Evolutionary conservation across 2,329 filamentous ascomycete species (phyloP), one percentile per base, ranked within the genome.

Genomic region (Fusarium dlaminii): DNA sequence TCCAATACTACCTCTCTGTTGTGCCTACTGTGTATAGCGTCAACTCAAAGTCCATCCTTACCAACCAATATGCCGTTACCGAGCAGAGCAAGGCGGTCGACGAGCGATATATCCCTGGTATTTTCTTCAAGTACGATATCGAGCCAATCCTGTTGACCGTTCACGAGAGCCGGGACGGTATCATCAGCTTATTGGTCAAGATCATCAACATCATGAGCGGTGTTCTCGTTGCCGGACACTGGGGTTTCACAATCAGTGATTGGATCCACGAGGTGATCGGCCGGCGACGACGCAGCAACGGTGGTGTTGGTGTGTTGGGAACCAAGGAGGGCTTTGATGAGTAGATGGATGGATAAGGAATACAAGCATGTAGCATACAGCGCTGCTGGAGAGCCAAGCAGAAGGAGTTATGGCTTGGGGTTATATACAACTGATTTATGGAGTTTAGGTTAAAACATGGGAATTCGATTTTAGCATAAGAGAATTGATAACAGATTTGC

Each of bases 121-220:
- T 99, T 71, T 99, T 98, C 82, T 94, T 99, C 89, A 99, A 98
- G 86, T 99, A 97, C 84, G 96, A 98, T 81, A 98, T 99, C 77
- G 96, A 99, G 86, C 96, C 96, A 4, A 95, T 99, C 78, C 86
- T 96, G 81, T 87, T 99, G 60, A 92, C 93, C 34, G 92, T 99
- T 46, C 92, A 92, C 70, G 96, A 98, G 85, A 90, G 91, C 79
- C 90, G 95, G 79, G 91, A 92, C 65, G 88, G 93, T 48, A 86
- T 98, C 66, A 83, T 98, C 74, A 87, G 89, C 30, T 90, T 99
- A 77, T 70, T 95, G 49, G 88, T 98, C 74, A 91, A 96, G 80
- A 84, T 98, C 57, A 92, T 98, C 74, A 99, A 99, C 83, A 93
- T 98, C 24, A 87, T 98, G 17, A 94, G 91, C 68, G 96, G 96